Percentiles rank a stretch among this genome's conserved stretches.
phyloP scores from a whole-genome alignment of 1,139 yeast species.

The Yamadazyma mexicana region DNA sequence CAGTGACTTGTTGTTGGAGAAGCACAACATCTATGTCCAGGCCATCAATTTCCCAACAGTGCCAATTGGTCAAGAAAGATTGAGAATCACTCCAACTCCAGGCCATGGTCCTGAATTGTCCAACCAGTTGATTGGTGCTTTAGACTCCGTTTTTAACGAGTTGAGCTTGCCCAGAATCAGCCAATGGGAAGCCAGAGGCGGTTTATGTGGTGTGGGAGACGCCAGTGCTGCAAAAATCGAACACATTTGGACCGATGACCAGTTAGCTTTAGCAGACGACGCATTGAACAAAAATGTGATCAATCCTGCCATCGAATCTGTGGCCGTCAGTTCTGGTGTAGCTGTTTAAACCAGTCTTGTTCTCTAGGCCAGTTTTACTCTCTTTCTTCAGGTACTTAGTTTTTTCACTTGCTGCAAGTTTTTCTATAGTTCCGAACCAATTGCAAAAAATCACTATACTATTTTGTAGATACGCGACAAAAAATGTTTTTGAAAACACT shows the following conservation, averaged over 20 bases:
- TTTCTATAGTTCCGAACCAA: conserved; percentile 2
- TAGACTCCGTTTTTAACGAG: conserved; percentile 78
- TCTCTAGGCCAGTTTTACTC: too few species aligned
- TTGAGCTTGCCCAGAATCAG: conserved; percentile 70
- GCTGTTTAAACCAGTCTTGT: conserved; percentile 10
- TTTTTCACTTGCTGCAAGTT: conserved; percentile 5
- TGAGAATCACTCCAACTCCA: conserved; percentile 97
- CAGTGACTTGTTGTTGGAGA: conserved; percentile 80
- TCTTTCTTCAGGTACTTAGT: too few species aligned
- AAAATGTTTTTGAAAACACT: background rate
- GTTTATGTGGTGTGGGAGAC: conserved; percentile 85
- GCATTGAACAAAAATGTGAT: conserved; percentile 66
- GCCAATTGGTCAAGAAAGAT: conserved; percentile 91
- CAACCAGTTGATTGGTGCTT: conserved; percentile 72
- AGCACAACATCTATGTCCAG: conserved; percentile 90
- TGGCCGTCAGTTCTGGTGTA: conserved; percentile 73
- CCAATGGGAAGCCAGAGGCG: conserved; percentile 81
- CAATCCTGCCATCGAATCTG: conserved; percentile 57
- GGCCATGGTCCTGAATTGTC: conserved; percentile 82
- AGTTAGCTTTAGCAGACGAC: conserved; percentile 58
- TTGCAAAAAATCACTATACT: background rate
- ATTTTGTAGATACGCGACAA: conserved; percentile 1
- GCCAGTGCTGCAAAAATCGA: conserved; percentile 43
- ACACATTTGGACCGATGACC: conserved; percentile 84
- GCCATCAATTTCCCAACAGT: conserved; percentile 99